A percentile compares a stretch with the other conserved stretches of the same genome.
phyloP scores from a whole-genome alignment of 2,329 filamentous ascomycete genomes.

The Pseudohalonectria lignicola region DNA sequence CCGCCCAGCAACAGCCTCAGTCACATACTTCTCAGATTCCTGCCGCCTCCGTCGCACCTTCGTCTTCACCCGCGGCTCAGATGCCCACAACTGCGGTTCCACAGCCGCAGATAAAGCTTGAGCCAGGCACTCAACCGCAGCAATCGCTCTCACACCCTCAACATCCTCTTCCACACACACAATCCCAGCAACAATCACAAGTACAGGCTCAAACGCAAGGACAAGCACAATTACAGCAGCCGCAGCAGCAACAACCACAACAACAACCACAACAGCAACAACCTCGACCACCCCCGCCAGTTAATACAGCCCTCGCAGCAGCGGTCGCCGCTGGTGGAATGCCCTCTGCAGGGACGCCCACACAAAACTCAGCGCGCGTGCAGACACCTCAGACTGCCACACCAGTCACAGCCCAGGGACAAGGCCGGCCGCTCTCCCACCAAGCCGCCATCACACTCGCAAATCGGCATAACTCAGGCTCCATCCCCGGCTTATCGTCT shows the following conservation, averaged over 20 bases:
- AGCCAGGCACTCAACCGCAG: constrained; percentile 18
- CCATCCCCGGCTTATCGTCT: no score
- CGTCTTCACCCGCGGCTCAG: constrained; percentile 11
- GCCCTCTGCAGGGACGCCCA: constrained; percentile 33
- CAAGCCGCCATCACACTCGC: constrained; percentile 9
- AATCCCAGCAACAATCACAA: constrained; percentile 13
- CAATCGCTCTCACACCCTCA: constrained; percentile 12
- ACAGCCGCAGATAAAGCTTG: constrained; percentile 23
- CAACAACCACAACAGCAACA: no score
- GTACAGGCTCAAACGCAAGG: constrained; percentile 21
- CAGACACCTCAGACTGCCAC: constrained; percentile 37
- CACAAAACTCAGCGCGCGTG: constrained; percentile 33
- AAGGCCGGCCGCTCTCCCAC: constrained; percentile 34
- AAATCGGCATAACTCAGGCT: constrained; percentile 13
- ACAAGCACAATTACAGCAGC: constrained; percentile 19
- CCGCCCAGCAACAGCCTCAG: constrained; percentile 11
- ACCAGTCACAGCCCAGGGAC: constrained; percentile 20
- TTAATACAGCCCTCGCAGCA: constrained; percentile 35
- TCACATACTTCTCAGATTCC: constrained; percentile 12
- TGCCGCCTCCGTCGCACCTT: constrained; percentile 4
- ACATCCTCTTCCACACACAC: constrained; percentile 12
- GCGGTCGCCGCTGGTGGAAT: constrained; percentile 22
- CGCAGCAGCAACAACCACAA: no score
- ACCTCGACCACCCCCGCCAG: constrained; percentile 25
- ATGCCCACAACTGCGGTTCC: constrained; percentile 11